A percentile compares a stretch with the other conserved stretches of the same genome.
Evolutionary conservation across 441 rosid genomes (phyloP).

Genomic region (Syzygium malaccense): DNA sequence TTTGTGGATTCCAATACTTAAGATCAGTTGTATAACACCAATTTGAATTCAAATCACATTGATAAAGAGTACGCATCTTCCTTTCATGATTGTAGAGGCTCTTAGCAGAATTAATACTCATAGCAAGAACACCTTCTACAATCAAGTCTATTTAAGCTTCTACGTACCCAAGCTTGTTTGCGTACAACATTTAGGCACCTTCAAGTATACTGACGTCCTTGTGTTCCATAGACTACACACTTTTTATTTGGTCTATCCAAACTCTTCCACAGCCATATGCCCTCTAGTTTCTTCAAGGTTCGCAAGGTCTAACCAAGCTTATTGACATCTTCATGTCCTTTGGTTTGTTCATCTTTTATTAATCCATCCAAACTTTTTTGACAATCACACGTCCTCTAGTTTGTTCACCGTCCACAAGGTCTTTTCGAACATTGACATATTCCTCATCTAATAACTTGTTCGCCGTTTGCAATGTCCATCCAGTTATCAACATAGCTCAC

Average conservation of each 20-base stretch:
- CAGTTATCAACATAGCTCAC: background rate
- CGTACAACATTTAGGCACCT: background rate
- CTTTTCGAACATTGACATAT: too few relatives aligned
- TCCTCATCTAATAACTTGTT: background rate
- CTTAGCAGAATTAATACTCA: background rate
- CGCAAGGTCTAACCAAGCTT: background rate
- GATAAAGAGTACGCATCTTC: background rate
- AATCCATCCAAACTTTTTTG: background rate
- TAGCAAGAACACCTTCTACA: background rate
- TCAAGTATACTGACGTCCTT: background rate
- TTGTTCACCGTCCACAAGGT: background rate
- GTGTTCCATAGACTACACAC: background rate
- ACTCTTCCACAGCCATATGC: background rate
- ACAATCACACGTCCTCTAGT: background rate
- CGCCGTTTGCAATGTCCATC: background rate
- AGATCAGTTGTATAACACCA: background rate
- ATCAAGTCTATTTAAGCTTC: background rate
- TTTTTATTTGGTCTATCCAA: background rate
- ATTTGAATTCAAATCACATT: background rate
- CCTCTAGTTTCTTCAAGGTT: background rate
- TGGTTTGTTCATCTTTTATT: too few relatives aligned
- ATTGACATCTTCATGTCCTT: background rate
- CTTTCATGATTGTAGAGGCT: background rate
- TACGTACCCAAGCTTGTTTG: background rate
- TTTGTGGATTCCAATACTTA: background rate